Base-by-base conservation (phyloP, 225 moss, liverwort and hornwort species). In the Sphagnum tenellum region DNA sequence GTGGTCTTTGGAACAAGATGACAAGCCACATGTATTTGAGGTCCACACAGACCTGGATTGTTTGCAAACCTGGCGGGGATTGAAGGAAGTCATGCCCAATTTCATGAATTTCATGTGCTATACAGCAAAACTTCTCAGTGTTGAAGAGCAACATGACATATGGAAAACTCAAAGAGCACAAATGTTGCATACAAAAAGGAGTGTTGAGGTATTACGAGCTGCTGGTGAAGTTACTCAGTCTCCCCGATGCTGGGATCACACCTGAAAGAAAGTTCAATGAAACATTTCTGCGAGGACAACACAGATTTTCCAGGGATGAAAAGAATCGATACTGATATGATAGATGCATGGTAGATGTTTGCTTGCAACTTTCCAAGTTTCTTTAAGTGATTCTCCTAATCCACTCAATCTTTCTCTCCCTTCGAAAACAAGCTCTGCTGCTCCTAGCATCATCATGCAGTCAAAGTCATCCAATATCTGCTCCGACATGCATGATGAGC, bases 1-100 rank as follows among this genome's bases (percentile, higher is more conserved):
- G 77, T 60, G 61, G 57, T 57, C 53, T 49, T 68, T 12, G 80
- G 66, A 73, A 70, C 45, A 57, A 65, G 74, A 56, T 69, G 71
- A 59, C 93, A 93, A 13, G 57, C 44, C 45, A 80, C 72, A 52
- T 90, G 80, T 48, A 93, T 72, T 70, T 93, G 93, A 50, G 72
- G 72, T 58, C 93, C 93, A 77, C 93, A 93, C 8, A 93, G 80
- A 70, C 77, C 89, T 72, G 80, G 70, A 75, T 93, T 93, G 44
- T 79, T 84, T 60, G 66, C 57, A 74, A 93, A 93, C 61, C 93
- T 93, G 74, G 52, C 9, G 46, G n/a, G 29, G 48, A 13, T 29
- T 66, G 46, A 50, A 5, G 5, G 10, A 44, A n/a, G 44, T 53
- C 6, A 66, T 29, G 29, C 29, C 29, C 29, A 29, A 29, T 29